Evolutionary conservation across 1,284 basidiomycete genomes (phyloP).

Genomic region (Ganoderma multipileum): DNA sequence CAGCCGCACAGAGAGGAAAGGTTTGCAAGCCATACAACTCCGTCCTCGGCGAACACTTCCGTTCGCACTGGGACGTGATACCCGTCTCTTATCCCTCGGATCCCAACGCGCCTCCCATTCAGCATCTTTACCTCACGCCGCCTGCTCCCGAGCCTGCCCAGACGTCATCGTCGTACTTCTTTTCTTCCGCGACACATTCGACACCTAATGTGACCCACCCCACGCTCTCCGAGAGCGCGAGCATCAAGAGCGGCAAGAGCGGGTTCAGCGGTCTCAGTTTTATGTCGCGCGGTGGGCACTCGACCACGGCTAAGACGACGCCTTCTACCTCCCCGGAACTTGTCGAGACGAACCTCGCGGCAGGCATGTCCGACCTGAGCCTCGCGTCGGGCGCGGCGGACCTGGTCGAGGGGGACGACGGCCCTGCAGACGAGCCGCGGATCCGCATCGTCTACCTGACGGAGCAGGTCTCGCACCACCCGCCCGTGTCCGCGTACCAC

Average conservation of each 20-base stretch:
- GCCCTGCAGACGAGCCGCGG: constrained; percentile 37
- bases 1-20: constrained; percentile 71
- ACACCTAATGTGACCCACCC: constrained; percentile 38
- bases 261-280: constrained; percentile 59
- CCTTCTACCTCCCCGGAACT: constrained; percentile 61
- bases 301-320: constrained; percentile 52
- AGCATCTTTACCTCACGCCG: constrained; percentile 50
- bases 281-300: constrained; percentile 52
- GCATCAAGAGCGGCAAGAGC: constrained; percentile 56
- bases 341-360: constrained; percentile 51
- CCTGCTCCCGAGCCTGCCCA: constrained; percentile 38
- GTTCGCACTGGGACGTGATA: constrained; percentile 85
- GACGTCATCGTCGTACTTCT: constrained; percentile 22
- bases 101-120: constrained; percentile 52
- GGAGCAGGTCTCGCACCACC: constrained; percentile 95
- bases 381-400: constrained; percentile 48
- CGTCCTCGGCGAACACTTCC: constrained; percentile 91
- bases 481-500: constrained; percentile 90
- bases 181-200: constrained; percentile 37
- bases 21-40: constrained; percentile 98
- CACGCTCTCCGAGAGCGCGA: constrained; percentile 55
- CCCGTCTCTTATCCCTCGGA: constrained; percentile 63
- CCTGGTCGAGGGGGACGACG: constrained; percentile 36
- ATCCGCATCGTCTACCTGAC: constrained; percentile 77
- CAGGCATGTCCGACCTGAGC: constrained; percentile 66